A percentile compares a stretch with the other conserved stretches of the same genome.
Evolutionary conservation across 2,329 filamentous ascomycete genomes (phyloP).

Genomic region (Sarocladium strictum): DNA sequence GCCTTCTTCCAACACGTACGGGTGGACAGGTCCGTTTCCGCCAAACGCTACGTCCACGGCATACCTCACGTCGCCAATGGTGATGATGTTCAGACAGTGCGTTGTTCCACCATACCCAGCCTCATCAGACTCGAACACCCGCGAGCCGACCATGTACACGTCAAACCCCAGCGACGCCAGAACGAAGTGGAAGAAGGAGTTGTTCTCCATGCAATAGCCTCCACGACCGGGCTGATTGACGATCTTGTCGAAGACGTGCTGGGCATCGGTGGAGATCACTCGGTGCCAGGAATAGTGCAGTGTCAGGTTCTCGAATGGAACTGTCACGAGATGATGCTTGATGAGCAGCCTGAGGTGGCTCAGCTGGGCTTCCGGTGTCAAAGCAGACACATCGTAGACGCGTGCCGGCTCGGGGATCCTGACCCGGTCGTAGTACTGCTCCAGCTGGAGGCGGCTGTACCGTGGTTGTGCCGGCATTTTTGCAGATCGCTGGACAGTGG

Average conservation of each 20-base stretch:
- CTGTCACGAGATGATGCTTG: constrained; percentile 30
- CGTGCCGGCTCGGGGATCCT: not conserved
- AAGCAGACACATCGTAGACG: constrained; percentile 1
- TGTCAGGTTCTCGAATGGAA: constrained; percentile 42
- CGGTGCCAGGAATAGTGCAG: constrained; percentile 34
- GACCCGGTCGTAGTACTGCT: constrained; percentile 8
- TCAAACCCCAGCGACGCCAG: constrained; percentile 33
- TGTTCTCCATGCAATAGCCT: constrained; percentile 41
- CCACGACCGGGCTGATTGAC: constrained; percentile 29
- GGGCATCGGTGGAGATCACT: constrained; percentile 27
- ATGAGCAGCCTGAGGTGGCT: not conserved
- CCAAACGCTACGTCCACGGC: constrained; percentile 21
- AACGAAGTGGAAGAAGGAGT: constrained; percentile 36
- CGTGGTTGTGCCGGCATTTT: not conserved
- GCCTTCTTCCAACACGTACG: constrained; percentile 12
- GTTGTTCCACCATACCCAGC: constrained; percentile 18
- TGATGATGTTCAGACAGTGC: constrained; percentile 22
- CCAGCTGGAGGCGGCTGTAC: constrained; percentile 1
- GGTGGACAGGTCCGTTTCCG: constrained; percentile 16
- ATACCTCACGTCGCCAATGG: constrained; percentile 12
- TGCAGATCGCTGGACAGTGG: not conserved
- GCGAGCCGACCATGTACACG: constrained; percentile 19
- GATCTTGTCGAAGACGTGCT: constrained; percentile 32
- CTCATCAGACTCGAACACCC: constrained; percentile 15
- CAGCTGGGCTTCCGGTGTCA: not conserved